Percentiles rank a stretch among this genome's conserved stretches.
Conservation (phyloP, 2,329 filamentous ascomycete species). For the Ceratocystis harringtonii region DNA sequence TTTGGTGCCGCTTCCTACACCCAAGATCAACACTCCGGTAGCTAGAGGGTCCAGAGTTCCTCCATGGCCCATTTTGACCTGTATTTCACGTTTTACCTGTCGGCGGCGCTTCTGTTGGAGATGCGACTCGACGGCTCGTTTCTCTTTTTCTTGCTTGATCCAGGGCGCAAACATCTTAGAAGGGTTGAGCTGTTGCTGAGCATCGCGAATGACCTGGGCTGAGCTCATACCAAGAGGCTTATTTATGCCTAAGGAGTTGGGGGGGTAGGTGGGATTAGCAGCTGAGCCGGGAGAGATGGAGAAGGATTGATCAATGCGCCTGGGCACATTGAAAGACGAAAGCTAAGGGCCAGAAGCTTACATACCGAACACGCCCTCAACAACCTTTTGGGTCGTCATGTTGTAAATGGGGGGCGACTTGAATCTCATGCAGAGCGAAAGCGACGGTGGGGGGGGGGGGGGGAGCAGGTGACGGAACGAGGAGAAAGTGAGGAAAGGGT, state of each 20-base stretch:
- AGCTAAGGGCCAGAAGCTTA: constrained; percentile 12
- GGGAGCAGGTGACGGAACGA: constrained; percentile 21
- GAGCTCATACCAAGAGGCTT: constrained; percentile 81
- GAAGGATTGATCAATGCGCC: background rate
- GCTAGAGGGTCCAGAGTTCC: constrained; percentile 90
- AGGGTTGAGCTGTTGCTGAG: constrained; percentile 69
- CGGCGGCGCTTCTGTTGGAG: constrained; percentile 45
- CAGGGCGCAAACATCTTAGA: constrained; percentile 67
- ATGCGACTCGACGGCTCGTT: constrained; percentile 40
- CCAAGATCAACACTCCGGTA: constrained; percentile 80
- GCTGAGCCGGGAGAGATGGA: background rate
- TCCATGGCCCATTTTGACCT: constrained; percentile 91
- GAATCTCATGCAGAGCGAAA: constrained; percentile 9
- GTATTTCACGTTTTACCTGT: constrained; percentile 41
- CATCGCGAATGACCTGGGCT: constrained; percentile 76
- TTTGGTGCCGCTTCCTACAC: constrained; percentile 80
- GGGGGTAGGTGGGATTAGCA: background rate
- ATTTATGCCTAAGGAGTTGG: constrained; percentile 54
- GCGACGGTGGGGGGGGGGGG: background rate
- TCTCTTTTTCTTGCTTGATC: constrained; percentile 47
- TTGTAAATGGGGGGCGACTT: constrained; percentile 24
- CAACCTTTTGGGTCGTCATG: constrained; percentile 39
- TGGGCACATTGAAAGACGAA: background rate
- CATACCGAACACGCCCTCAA: constrained; percentile 45
- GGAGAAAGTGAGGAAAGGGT: background rate